Evolutionary conservation across 2,329 filamentous ascomycete species (phyloP), one percentile per base, ranked within the genome.

Genomic region (Cordyceps fumosorosea): DNA sequence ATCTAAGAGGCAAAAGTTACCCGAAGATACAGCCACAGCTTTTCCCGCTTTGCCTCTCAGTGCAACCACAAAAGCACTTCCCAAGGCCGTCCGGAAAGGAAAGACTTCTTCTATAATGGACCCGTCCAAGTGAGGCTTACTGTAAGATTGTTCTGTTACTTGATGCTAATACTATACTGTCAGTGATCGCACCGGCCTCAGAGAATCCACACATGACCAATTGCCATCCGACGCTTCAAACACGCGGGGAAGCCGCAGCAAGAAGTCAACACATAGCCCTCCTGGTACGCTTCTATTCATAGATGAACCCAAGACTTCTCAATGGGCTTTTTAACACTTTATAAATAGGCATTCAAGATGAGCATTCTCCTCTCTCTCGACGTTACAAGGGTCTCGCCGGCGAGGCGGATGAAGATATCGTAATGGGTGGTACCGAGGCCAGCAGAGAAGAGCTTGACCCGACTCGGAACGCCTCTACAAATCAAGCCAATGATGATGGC

Each of bases 1-100:
- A 75, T 80, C 86, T 74, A 93, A 91, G 79, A 85, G 88, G 75
- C 86, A 85, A 74, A 90, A 89, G 75, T 82, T 86, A 65, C 76
- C 81, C 70, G 82, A 84, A 68, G 69, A 50, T 32, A 42, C 59
- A 12, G 42, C 51, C 32, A 22, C 50, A n/a, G 7, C 78, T 64
- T 68, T 74, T 51, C 68, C 50, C 26, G 7, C 78, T 64, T 68
- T 74, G 52, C 68, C 75, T 64, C 72, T 70, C 61, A 69, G 76
- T 63, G 68, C 69, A 48, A 64, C 66, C 62, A 61, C 66, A 48
- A 61, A 70, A 64, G 55, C 67, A 73, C 70, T 69, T 69, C 72
- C 79, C 55, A 74, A 78, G 66, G 77, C 82, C 66, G 83, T 82
- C 69, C 83, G 77, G 71, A 89, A 84, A 75, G 83, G 81, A 70